Conservation (phyloP, 441 rosid genomes). For the Arabidopsis hybrid region DNA sequence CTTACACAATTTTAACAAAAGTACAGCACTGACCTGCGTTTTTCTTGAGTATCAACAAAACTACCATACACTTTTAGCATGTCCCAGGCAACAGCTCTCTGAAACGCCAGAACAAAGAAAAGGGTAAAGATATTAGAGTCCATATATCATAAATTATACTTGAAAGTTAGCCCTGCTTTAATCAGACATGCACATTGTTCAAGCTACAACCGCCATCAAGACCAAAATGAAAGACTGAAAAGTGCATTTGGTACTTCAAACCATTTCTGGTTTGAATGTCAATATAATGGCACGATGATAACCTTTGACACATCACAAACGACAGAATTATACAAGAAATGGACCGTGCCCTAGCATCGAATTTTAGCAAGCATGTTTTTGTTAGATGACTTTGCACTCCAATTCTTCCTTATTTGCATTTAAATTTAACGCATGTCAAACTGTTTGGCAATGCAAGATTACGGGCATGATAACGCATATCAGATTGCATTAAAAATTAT, state of each 20-base stretch:
- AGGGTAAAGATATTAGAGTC: slow-evolving; percentile 27
- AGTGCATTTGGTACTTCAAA: slow-evolving; percentile 15
- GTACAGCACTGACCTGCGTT: slow-evolving; percentile 66
- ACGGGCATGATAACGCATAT: slow-evolving; percentile 1
- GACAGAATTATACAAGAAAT: slow-evolving; percentile 6
- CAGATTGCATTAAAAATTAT: slow-evolving; percentile 18
- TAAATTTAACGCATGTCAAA: slow-evolving; percentile 7
- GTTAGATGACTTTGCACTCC: slow-evolving; percentile 22
- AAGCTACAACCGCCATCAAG: slow-evolving; percentile 31
- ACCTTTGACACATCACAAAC: slow-evolving; percentile 10
- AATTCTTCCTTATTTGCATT: slow-evolving; percentile 16
- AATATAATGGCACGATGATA: background rate
- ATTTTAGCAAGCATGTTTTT: slow-evolving; percentile 9
- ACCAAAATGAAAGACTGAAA: slow-evolving; percentile 15
- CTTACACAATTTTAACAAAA: slow-evolving; percentile 9
- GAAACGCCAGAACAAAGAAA: slow-evolving; percentile 43
- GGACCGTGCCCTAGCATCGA: slow-evolving; percentile 12
- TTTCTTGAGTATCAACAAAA: slow-evolving; percentile 79
- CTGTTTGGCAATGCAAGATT: slow-evolving; percentile 22
- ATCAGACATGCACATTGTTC: slow-evolving; percentile 25
- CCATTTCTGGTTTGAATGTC: slow-evolving; percentile 8
- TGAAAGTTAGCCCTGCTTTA: slow-evolving; percentile 13
- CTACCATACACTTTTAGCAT: slow-evolving; percentile 88
- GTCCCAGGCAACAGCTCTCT: slow-evolving; percentile 95
- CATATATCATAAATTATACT: background rate